Conservation (phyloP, 1,139 yeast genomes). For the Pichia sp. region DNA sequence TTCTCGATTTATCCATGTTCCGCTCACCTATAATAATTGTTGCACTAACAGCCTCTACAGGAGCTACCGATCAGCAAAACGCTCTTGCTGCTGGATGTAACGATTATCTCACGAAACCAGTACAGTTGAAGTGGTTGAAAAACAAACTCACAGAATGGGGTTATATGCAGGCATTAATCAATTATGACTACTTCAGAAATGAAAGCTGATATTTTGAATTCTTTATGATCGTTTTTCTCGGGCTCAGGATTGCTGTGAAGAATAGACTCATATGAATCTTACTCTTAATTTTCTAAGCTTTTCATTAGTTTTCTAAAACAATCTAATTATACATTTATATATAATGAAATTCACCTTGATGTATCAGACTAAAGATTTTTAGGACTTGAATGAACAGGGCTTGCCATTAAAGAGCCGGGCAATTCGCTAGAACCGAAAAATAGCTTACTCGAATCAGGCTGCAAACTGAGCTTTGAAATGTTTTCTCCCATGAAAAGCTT, state of each 20-base stretch:
- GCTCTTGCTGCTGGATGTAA: constrained; percentile 97
- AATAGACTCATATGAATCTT: neutral
- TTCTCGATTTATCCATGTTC: constrained; percentile 57
- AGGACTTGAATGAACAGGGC: constrained; percentile 3
- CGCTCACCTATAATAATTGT: constrained; percentile 93
- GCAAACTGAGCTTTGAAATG: neutral
- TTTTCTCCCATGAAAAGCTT: neutral
- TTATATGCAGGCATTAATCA: constrained; percentile 93
- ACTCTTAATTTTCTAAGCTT: neutral
- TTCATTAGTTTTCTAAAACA: neutral
- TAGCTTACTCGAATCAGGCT: neutral
- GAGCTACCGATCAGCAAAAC: constrained; percentile 81
- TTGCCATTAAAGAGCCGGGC: constrained; percentile 10
- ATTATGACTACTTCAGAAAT: constrained; percentile 70
- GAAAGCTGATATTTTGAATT: constrained; percentile 32
- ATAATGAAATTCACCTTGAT: neutral
- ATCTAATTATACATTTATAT: neutral
- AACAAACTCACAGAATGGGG: constrained; percentile 97
- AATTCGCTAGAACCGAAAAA: neutral
- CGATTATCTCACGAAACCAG: constrained; percentile 95
- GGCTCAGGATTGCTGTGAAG: too few species aligned
- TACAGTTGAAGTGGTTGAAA: constrained; percentile 88
- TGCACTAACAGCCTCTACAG: constrained; percentile 88
- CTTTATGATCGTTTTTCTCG: constrained; percentile 44
- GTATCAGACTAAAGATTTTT: neutral